phyloP scores from a whole-genome alignment of 306 rosid species.

The Inga leiocalycina region DNA sequence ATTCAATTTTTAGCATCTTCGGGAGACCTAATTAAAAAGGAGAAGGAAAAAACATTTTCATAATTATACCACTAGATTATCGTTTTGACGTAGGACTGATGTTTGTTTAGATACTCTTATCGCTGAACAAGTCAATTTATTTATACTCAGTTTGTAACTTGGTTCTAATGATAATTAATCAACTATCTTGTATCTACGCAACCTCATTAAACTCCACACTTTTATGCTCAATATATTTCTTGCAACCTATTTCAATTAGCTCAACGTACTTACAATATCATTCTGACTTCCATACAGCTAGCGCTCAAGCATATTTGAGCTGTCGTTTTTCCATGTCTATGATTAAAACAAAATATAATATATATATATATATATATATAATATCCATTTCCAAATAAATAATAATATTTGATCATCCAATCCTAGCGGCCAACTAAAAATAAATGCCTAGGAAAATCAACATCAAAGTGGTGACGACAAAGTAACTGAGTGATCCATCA shows the following conservation, averaged over 20 bases:
- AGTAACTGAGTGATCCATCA: not conserved
- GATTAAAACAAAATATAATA: not conserved
- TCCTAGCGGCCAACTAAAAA: slow-evolving; percentile 7
- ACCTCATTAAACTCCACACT: not conserved
- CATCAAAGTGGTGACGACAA: not conserved
- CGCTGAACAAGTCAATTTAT: no score
- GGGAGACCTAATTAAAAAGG: no score
- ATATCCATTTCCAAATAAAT: not conserved
- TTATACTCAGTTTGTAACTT: not conserved
- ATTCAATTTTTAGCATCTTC: no score
- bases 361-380: not conserved
- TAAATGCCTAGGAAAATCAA: not conserved
- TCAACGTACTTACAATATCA: not conserved
- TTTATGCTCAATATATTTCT: not conserved
- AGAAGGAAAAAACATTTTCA: no score
- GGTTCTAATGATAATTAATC: not conserved
- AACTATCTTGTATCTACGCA: not conserved
- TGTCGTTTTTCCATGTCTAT: not conserved
- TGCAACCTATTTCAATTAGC: not conserved
- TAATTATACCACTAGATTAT: no score
- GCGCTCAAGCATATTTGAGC: not conserved
- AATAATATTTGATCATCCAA: not conserved
- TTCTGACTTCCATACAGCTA: not conserved
- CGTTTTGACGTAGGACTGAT: no score
- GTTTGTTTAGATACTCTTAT: not conserved